Percentiles rank a stretch among this genome's conserved stretches.
phyloP scores from a whole-genome alignment of 1,139 yeast genomes.

The Lodderomyces orthopsilosis region DNA sequence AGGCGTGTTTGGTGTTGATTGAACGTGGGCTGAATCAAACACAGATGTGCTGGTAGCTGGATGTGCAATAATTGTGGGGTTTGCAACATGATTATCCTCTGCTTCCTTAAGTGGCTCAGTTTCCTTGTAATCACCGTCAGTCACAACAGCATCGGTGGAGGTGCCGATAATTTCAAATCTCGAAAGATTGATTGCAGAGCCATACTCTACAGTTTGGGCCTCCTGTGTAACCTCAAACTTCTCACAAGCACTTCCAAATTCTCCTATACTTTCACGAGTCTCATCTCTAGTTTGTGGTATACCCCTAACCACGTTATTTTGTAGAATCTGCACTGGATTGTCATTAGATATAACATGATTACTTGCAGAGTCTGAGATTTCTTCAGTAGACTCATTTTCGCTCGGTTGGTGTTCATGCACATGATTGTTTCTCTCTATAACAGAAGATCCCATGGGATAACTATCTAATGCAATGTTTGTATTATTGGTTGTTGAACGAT shows the following conservation, averaged over 20 bases:
- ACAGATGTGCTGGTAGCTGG: background rate
- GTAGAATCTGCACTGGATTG: background rate
- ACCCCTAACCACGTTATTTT: background rate
- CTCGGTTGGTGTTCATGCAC: background rate
- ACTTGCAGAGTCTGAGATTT: background rate
- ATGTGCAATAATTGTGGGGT: background rate
- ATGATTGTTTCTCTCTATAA: background rate
- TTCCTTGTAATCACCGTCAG: background rate
- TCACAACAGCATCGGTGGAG: background rate
- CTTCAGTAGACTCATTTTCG: background rate
- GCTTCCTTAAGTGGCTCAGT: background rate
- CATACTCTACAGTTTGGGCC: background rate
- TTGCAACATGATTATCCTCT: background rate
- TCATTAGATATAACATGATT: background rate
- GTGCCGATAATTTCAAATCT: background rate
- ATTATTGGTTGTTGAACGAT: constrained; percentile 5
- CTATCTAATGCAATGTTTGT: constrained; percentile 16
- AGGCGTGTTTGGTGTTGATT: background rate
- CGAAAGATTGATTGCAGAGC: background rate
- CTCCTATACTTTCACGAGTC: background rate
- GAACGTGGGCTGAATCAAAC: background rate
- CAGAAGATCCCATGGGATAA: constrained; percentile 12
- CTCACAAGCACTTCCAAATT: background rate
- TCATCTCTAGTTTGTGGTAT: background rate
- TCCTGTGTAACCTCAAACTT: background rate